These are phyloP conservation scores for Xylariomycetidae sp. DNA, from an alignment of 2,329 filamentous ascomycete genomes.

Conservation along the genomic window DNA sequence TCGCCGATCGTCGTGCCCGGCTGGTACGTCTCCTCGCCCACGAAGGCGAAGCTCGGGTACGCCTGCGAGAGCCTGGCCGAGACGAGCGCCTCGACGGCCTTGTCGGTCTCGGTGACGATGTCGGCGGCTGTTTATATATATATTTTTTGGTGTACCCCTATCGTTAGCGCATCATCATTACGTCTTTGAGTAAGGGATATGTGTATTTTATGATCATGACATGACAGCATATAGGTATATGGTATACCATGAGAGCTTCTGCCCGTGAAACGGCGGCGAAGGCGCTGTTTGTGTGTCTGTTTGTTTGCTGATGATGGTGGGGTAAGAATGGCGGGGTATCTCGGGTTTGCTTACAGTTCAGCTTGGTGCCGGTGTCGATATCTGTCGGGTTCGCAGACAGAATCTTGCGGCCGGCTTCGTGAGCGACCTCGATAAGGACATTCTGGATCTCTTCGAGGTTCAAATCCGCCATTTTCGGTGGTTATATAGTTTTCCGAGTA, in stretches of 20 bases:
- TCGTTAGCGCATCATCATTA: too few species aligned
- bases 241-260: too few species aligned
- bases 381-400: conserved; percentile 55
- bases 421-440: conserved; percentile 54
- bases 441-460: conserved; percentile 60
- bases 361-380: conserved; percentile 55
- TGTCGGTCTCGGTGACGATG: conserved; percentile 64
- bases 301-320: conserved; percentile 11
- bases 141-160: too few species aligned
- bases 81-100: conserved; percentile 61
- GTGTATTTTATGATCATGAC: too few species aligned
- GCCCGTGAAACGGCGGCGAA: too few species aligned
- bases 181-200: not conserved
- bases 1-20: conserved; percentile 58
- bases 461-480: conserved; percentile 56
- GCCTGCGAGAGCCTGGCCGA: conserved; percentile 43
- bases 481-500: too few species aligned
- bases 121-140: conserved; percentile 50
- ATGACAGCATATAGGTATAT: too few species aligned
- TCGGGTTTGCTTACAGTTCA: conserved; percentile 52
- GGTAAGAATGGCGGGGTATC: conserved; percentile 16
- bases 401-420: conserved; percentile 62
- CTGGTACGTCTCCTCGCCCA: conserved; percentile 74
- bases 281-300: too few species aligned
- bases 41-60: conserved; percentile 58